Percentiles rank a stretch among this genome's conserved stretches.
These are phyloP conservation scores for Talaromyces sp. DNA, from an alignment of 2,329 filamentous ascomycete genomes.

Conservation along the genomic window DNA sequence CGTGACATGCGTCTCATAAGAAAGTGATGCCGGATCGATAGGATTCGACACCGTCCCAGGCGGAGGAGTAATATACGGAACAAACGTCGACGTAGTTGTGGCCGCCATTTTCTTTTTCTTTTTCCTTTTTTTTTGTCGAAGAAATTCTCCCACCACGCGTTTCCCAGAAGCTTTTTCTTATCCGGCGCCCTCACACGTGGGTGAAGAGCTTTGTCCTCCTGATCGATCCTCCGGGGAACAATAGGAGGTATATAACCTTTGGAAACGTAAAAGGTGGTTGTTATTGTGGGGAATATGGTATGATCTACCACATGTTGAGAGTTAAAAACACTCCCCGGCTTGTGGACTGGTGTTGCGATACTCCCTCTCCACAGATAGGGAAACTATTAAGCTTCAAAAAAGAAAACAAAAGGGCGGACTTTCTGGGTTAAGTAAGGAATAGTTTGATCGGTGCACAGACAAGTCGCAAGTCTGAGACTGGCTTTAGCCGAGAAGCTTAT, in stretches of 20 bases:
- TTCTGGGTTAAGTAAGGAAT: background rate
- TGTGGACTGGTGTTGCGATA: background rate
- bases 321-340: background rate
- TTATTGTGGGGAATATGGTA: background rate
- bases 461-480: background rate
- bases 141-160: background rate
- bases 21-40: constrained; percentile 12
- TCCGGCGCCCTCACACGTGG: background rate
- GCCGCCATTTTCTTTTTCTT: constrained; percentile 13
- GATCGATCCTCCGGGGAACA: background rate
- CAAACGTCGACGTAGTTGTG: constrained; percentile 17
- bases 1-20: constrained; percentile 17
- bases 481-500: constrained; percentile 1
- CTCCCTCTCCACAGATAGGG: background rate
- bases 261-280: background rate
- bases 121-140: background rate
- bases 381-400: background rate
- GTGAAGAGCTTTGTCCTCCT: background rate
- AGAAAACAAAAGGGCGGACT: background rate
- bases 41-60: constrained; percentile 16
- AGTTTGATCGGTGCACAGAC: constrained; percentile 3
- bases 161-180: background rate
- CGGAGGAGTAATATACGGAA: constrained; percentile 15
- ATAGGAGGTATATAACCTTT: background rate
- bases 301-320: background rate